phyloP scores from a whole-genome alignment of 192 early-diverging fungal genomes.

The Phycomyces nitens region DNA sequence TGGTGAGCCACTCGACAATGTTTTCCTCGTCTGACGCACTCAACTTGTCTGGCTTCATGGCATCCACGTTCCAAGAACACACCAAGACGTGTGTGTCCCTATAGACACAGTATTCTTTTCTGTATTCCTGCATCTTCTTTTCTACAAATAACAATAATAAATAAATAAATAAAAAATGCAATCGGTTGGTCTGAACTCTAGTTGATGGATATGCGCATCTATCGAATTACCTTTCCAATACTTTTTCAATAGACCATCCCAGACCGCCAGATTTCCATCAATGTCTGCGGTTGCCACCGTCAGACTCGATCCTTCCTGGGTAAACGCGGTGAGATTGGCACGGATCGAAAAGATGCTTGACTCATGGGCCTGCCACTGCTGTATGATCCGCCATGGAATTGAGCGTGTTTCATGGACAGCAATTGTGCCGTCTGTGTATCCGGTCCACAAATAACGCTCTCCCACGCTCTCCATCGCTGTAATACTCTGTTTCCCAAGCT shows the following conservation, averaged over 20 bases:
- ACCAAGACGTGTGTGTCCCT: slow-evolving; percentile 72
- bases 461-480: slow-evolving; percentile 55
- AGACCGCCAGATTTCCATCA: slow-evolving; percentile 62
- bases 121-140: slow-evolving; percentile 57
- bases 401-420: slow-evolving; percentile 61
- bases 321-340: slow-evolving; percentile 51
- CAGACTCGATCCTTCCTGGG: slow-evolving; percentile 28
- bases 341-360: slow-evolving; percentile 43
- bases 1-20: slow-evolving; percentile 44
- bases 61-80: slow-evolving; percentile 94
- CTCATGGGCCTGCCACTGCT: slow-evolving; percentile 65
- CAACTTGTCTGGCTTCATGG: slow-evolving; percentile 77
- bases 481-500: slow-evolving; percentile 59
- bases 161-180: neutral
- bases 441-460: slow-evolving; percentile 65
- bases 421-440: slow-evolving; percentile 73
- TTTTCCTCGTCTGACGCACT: slow-evolving; percentile 51
- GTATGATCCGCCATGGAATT: slow-evolving; percentile 49
- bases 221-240: slow-evolving; percentile 58
- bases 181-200: too few relatives aligned
- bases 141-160: slow-evolving; percentile 30
- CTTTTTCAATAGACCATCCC: slow-evolving; percentile 71
- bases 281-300: slow-evolving; percentile 57
- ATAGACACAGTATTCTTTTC: slow-evolving; percentile 59
- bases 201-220: too few relatives aligned